Evolutionary conservation across 2,329 filamentous ascomycete species (phyloP).

Genomic region (Cladophialophora exuberans): DNA sequence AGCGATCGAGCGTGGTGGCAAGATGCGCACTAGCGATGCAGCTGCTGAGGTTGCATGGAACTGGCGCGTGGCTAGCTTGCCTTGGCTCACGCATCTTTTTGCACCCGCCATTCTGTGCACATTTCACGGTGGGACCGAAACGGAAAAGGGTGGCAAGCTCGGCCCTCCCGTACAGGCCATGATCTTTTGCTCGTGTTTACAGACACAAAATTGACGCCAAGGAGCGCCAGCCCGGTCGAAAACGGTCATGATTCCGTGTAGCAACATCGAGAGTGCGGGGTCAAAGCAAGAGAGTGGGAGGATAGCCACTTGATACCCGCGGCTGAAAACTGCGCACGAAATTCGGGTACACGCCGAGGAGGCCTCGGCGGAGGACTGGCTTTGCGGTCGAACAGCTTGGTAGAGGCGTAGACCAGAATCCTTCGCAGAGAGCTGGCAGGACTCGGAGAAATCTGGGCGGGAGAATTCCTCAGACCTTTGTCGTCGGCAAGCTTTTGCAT

Average conservation of each 20-base stretch:
- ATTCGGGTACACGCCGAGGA: not conserved
- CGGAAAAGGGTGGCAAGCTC: conserved; percentile 1
- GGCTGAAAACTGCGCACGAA: not conserved
- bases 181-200: conserved; percentile 14
- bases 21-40: not conserved
- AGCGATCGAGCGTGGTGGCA: conserved; percentile 12
- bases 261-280: not conserved
- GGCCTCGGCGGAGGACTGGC: not conserved
- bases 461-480: not conserved
- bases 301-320: not conserved
- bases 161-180: not conserved
- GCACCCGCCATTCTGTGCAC: no score
- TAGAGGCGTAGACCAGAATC: not conserved
- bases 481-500: not conserved
- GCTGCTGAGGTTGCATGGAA: conserved; percentile 15
- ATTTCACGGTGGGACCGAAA: no score
- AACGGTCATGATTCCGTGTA: not conserved
- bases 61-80: no score
- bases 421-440: not conserved
- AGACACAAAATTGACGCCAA: not conserved
- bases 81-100: conserved; percentile 5
- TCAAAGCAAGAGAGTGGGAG: not conserved
- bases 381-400: not conserved
- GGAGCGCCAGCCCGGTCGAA: conserved; percentile 1
- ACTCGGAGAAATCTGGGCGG: not conserved